A percentile compares a stretch with the other conserved stretches of the same genome.
These are phyloP conservation scores for Yamagishiella unicocca DNA, from an alignment of 139 green algal genomes.

Conservation along the genomic window DNA sequence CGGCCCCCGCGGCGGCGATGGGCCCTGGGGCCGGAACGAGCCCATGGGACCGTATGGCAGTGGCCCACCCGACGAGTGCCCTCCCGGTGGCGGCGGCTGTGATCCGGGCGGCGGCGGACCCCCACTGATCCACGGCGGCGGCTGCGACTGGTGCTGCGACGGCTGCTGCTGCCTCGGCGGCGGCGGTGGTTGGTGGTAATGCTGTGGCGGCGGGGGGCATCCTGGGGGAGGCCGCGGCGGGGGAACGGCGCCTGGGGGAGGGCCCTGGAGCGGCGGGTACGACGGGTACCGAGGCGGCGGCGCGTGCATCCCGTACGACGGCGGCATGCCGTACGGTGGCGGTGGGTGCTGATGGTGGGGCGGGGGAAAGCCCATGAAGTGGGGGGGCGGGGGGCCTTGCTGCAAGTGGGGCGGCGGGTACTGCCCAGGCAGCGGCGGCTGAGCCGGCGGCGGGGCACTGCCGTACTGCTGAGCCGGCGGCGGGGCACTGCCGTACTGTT, in stretches of 20 bases:
- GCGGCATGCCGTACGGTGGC: constrained; percentile 12
- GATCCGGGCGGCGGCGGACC: neutral
- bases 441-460: neutral
- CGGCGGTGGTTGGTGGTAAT: neutral
- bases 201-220: neutral
- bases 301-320: constrained; percentile 14
- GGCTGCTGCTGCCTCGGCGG: neutral
- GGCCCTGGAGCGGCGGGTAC: neutral
- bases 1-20: neutral
- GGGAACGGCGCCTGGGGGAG: neutral
- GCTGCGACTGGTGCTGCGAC: neutral
- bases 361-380: constrained; percentile 9
- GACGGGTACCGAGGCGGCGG: neutral
- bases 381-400: neutral
- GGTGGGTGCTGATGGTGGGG: neutral
- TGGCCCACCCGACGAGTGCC: too few species aligned
- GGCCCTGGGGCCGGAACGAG: neutral
- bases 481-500: neutral
- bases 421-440: neutral
- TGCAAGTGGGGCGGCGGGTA: neutral
- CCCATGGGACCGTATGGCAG: constrained; percentile 7
- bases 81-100: neutral
- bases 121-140: neutral
- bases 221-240: constrained; percentile 16
- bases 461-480: neutral